Evolutionary conservation across 1,139 yeast genomes (phyloP).

Genomic region (Hemisphaericaspora xylanilytica): DNA sequence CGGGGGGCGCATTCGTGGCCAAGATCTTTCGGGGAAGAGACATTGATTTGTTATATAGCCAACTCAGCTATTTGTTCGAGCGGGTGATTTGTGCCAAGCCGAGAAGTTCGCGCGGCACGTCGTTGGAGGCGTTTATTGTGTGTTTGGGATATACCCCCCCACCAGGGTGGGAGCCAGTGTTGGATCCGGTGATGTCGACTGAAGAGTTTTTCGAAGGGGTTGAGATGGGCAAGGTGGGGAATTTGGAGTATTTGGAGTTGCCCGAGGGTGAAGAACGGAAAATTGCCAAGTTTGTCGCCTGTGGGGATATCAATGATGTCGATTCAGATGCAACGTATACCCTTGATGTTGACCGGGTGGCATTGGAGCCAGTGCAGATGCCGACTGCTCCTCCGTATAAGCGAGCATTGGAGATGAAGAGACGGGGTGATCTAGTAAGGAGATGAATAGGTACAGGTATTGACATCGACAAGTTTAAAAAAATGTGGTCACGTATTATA

Average conservation of each 20-base stretch:
- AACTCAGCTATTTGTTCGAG: slow-evolving; percentile 79
- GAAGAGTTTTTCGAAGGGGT: slow-evolving; percentile 78
- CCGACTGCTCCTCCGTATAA: slow-evolving; percentile 98
- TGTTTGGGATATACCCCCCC: slow-evolving; percentile 86
- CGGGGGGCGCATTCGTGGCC: slow-evolving; percentile 93
- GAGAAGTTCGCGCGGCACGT: slow-evolving; percentile 88
- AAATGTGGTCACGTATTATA: too few species aligned
- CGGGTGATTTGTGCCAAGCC: slow-evolving; percentile 94
- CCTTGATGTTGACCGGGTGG: slow-evolving; percentile 45
- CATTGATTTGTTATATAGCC: slow-evolving; percentile 86
- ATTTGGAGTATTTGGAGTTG: slow-evolving; percentile 39
- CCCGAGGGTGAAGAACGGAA: slow-evolving; percentile 58
- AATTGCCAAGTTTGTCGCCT: slow-evolving; percentile 86
- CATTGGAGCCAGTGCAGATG: slow-evolving; percentile 85
- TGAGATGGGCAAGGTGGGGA: slow-evolving; percentile 53
- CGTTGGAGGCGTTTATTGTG: slow-evolving; percentile 89
- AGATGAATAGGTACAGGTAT: slow-evolving; percentile 11
- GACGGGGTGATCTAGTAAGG: slow-evolving; percentile 58
- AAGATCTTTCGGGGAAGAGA: slow-evolving; percentile 95
- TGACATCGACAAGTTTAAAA: too few species aligned
- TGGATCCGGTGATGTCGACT: slow-evolving; percentile 59
- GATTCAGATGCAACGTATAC: slow-evolving; percentile 96
- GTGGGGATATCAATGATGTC: slow-evolving; percentile 83
- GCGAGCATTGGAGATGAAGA: slow-evolving; percentile 81
- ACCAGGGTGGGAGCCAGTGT: slow-evolving; percentile 72